Base-by-base conservation (phyloP, 2,329 filamentous ascomycete genomes). In the Parafenestella ontariensis region DNA sequence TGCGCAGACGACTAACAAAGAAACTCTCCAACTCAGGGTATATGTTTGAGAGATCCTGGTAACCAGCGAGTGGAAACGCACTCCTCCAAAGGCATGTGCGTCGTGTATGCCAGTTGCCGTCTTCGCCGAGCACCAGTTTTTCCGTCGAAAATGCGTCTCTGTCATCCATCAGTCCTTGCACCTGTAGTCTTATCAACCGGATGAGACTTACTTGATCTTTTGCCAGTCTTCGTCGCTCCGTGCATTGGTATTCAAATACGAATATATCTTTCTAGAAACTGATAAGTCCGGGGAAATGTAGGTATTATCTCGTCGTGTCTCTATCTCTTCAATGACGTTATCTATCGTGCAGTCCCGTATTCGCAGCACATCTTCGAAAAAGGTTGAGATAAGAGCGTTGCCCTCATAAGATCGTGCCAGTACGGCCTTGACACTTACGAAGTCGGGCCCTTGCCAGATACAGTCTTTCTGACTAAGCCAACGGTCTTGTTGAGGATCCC, bases 41-140 rank as follows among this genome's bases (percentile, higher is more conserved):
- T 2, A 58, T 24, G 0, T 8, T 18, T 10, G 49, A 48, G 10
- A 66, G 48, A 21, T 62, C 55, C 15, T 55, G 45, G 21, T 54
- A 62, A 4, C 46, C 55, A 9, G 39, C 17, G 7, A 66, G 51
- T 4, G 46, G 17, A 17, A 60, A 64, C 3, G 56, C 53, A 18
- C 49, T 61, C 2, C 40, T 46, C 63, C 61, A 66, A 5, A 66
- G n/a, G 26, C 61, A 66, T 10, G 45, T 49, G 1, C 43, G 3
- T 3, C 62, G 33, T 5, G 42, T 56, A 17, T 62, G 43, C 61
- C 54, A 62, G 3, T 1, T 48, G 5, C 36, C 41, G 24, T 56
- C 37, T n/a, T 37, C 37, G 17, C 54, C 60, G 7, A 56, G 15
- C 1, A 65, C 39, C 2, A 61, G 21, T 24, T 29, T 26, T 5